Evolutionary conservation across 169 alveolate genomes (phyloP).

Genomic region (Plasmodium relictum): DNA sequence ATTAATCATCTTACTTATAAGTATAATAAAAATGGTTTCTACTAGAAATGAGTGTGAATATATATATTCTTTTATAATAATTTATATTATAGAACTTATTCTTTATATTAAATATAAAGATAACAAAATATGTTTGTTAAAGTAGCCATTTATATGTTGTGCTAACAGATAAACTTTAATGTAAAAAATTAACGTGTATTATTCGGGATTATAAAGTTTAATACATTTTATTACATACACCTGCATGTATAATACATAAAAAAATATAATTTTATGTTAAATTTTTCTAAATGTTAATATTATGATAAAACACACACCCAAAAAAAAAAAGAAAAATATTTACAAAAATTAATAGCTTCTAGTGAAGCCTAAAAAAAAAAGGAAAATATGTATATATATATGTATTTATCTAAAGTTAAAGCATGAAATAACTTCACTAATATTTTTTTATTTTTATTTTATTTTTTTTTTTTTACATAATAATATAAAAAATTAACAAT

Average conservation of each 20-base stretch:
- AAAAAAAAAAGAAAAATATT: conserved; percentile 26
- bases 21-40: no score
- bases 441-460: conserved; percentile 6
- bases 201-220: no score
- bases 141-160: no score
- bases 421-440: not conserved
- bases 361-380: conserved; percentile 72
- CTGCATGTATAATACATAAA: not conserved
- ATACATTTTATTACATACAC: not conserved
- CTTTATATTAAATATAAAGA: no score
- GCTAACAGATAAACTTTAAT: no score
- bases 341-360: conserved; percentile 47
- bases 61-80: no score
- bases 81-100: no score
- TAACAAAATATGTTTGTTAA: no score
- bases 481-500: not conserved
- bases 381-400: conserved; percentile 9
- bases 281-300: not conserved
- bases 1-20: no score
- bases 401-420: conserved; percentile 10
- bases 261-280: no score
- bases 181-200: no score
- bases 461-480: not conserved
- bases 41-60: no score
- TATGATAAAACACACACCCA: conserved; percentile 7